Evolutionary conservation across 2,329 filamentous ascomycete genomes (phyloP).

Genomic region (Thielaviopsis musarum): DNA sequence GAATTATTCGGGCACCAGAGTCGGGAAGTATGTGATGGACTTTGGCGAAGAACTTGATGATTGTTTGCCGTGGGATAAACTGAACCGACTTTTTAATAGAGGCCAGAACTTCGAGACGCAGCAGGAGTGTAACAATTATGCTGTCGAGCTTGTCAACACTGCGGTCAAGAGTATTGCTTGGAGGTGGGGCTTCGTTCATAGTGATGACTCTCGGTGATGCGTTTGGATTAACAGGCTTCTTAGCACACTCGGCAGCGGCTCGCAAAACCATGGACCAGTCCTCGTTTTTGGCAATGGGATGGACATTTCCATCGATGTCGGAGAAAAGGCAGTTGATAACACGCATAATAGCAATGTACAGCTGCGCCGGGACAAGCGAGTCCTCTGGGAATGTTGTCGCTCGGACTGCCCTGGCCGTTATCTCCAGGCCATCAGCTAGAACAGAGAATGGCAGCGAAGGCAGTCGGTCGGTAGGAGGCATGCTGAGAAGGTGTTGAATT

Average conservation of each 20-base stretch:
- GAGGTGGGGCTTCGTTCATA: not conserved
- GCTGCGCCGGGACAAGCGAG: conserved; percentile 23
- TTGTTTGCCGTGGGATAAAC: conserved; percentile 46
- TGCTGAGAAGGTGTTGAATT: conserved; percentile 46
- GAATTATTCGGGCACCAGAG: conserved; percentile 43
- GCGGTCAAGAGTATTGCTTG: conserved; percentile 3
- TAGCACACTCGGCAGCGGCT: conserved; percentile 37
- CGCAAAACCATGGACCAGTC: conserved; percentile 47
- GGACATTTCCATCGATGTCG: conserved; percentile 34
- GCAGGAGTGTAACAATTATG: conserved; percentile 29
- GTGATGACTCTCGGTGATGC: not conserved
- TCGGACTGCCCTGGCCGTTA: conserved; percentile 8
- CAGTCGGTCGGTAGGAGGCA: conserved; percentile 38
- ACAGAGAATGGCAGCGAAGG: conserved; percentile 41
- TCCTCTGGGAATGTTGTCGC: conserved; percentile 6
- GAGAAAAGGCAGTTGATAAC: conserved; percentile 40
- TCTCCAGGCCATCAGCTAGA: conserved; percentile 39
- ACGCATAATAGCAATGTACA: conserved; percentile 30
- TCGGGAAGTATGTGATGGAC: conserved; percentile 48
- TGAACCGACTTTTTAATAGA: conserved; percentile 28
- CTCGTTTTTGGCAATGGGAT: conserved; percentile 42
- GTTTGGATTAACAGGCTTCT: conserved; percentile 8
- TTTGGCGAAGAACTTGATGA: conserved; percentile 48
- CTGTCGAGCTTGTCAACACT: conserved; percentile 24
- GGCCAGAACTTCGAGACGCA: conserved; percentile 32